Percentiles rank a stretch among this genome's conserved stretches.
phyloP scores from a whole-genome alignment of 805 yeast genomes.

The Barnettozyma californica region DNA sequence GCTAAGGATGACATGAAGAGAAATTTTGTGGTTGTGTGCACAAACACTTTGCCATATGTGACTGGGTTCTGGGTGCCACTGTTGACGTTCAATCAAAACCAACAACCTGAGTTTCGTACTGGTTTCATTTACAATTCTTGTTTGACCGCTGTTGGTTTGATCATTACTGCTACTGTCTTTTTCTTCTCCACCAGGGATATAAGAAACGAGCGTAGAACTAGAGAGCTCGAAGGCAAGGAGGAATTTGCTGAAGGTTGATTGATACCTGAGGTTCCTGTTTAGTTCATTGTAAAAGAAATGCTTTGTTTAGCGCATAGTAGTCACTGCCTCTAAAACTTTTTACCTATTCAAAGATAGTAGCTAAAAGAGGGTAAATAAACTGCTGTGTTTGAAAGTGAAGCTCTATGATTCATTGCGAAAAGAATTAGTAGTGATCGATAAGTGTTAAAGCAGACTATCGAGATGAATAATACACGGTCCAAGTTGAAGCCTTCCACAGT shows the following conservation, averaged over 20 bases:
- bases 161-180: conserved; percentile 25
- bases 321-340: too few species aligned
- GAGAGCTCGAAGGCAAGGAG: conserved; percentile 1
- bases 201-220: background rate
- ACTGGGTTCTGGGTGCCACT: conserved; percentile 38
- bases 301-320: too few species aligned
- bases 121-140: conserved; percentile 37
- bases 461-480: too few species aligned
- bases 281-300: too few species aligned
- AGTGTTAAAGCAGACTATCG: too few species aligned
- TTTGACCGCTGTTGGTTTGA: conserved; percentile 29
- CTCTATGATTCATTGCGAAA: too few species aligned
- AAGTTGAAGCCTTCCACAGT: too few species aligned
- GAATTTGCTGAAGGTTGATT: conserved; percentile 1
- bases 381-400: too few species aligned
- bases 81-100: conserved; percentile 33
- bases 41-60: conserved; percentile 40
- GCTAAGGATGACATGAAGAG: conserved; percentile 29
- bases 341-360: too few species aligned
- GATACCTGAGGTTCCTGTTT: too few species aligned
- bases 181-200: conserved; percentile 21
- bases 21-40: conserved; percentile 33
- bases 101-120: conserved; percentile 31
- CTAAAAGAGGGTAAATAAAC: too few species aligned
- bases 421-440: too few species aligned